Evolutionary conservation across 371 early-diverging fungal genomes (phyloP).

Genomic region (Circinella minor): DNA sequence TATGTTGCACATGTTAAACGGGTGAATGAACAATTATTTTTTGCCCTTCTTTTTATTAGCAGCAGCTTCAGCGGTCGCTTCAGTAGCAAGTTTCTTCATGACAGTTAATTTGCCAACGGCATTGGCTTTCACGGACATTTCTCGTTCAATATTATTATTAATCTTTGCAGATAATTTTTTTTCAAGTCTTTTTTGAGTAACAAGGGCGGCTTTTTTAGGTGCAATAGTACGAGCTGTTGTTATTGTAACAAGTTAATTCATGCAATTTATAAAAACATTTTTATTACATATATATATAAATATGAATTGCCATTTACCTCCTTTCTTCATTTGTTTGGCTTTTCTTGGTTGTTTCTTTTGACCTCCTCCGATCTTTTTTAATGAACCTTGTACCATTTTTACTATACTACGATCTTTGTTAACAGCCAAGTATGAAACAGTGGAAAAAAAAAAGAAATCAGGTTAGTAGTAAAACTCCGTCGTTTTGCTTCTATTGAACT

Average conservation of each 20-base stretch:
- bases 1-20: not conserved
- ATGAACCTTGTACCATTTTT: constrained; percentile 57
- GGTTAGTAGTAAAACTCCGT: not conserved
- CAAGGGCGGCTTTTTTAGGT: constrained; percentile 60
- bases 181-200: constrained; percentile 57
- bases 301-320: constrained; percentile 34
- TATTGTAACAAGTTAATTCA: too few species aligned
- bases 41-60: constrained; percentile 31
- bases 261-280: too few species aligned
- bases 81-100: constrained; percentile 67
- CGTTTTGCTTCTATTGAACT: not conserved
- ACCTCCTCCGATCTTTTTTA: constrained; percentile 46
- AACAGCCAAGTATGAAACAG: too few species aligned
- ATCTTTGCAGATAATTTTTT: constrained; percentile 67
- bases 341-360: constrained; percentile 57
- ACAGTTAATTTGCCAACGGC: constrained; percentile 75
- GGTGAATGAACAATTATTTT: constrained; percentile 8
- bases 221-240: constrained; percentile 56
- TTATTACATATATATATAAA: too few species aligned
- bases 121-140: constrained; percentile 71
- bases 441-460: not conserved
- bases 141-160: constrained; percentile 66
- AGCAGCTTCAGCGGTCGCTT: constrained; percentile 34
- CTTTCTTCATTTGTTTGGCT: constrained; percentile 59
- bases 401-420: too few species aligned